Conservation (phyloP, 495 filamentous ascomycete species). For the Tuber brumale region DNA sequence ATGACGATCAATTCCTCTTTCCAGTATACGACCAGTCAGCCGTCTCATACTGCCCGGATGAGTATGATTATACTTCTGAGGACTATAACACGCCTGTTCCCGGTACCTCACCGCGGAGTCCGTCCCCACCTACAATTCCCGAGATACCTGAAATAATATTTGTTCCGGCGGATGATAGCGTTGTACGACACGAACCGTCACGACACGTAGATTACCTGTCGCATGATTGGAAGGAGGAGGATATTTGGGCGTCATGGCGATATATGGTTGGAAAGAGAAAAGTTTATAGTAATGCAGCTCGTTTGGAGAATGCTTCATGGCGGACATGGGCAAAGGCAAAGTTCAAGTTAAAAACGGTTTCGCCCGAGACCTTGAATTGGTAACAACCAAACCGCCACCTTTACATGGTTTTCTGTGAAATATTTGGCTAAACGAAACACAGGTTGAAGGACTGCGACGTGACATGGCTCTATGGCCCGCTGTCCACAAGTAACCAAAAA, state of each 20-base stretch:
- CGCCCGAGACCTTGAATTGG: slow-evolving; percentile 87
- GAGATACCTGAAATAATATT: slow-evolving; percentile 36
- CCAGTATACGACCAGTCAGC: slow-evolving; percentile 38
- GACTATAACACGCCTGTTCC: slow-evolving; percentile 17
- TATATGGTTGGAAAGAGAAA: slow-evolving; percentile 74
- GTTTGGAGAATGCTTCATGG: slow-evolving; percentile 96
- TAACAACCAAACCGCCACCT: slow-evolving; percentile 45
- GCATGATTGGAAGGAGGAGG: slow-evolving; percentile 91
- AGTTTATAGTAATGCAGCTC: slow-evolving; percentile 69
- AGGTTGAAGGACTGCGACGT: slow-evolving; percentile 98
- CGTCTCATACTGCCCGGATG: slow-evolving; percentile 19
- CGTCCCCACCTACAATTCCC: slow-evolving; percentile 19
- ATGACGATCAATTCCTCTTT: slow-evolving; percentile 38
- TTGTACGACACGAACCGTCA: slow-evolving; percentile 68
- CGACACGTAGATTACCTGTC: slow-evolving; percentile 95
- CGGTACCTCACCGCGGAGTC: slow-evolving; percentile 10
- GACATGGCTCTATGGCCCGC: slow-evolving; percentile 93
- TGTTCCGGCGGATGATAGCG: slow-evolving; percentile 72
- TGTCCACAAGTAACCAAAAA: slow-evolving; percentile 60
- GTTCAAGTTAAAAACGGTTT: slow-evolving; percentile 74
- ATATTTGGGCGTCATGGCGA: slow-evolving; percentile 96
- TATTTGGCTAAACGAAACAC: slow-evolving; percentile 27
- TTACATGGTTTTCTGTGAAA: slow-evolving; percentile 7
- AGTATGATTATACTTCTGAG: slow-evolving; percentile 12
- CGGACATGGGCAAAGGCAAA: slow-evolving; percentile 94